These are phyloP conservation scores for Boletus semigastroideus DNA, from an alignment of 1,284 basidiomycete species.

Conservation along the genomic window DNA sequence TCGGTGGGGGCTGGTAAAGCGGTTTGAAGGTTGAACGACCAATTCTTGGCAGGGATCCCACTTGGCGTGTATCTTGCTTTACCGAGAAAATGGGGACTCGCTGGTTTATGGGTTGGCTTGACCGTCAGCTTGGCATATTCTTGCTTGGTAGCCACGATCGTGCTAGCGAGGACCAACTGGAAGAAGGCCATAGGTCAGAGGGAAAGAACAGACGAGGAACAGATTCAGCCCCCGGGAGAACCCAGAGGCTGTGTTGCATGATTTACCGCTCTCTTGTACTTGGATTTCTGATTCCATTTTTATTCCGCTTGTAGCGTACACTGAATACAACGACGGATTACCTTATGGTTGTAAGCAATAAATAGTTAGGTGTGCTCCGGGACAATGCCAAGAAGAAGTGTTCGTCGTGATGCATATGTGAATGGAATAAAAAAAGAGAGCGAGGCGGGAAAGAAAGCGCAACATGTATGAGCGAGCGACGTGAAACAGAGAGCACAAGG, in stretches of 20 bases:
- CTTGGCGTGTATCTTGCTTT: slow-evolving; percentile 31
- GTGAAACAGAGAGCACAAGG: slow-evolving; percentile 1
- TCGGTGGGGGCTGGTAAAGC: background rate
- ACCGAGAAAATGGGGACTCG: slow-evolving; percentile 23
- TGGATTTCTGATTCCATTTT: slow-evolving; percentile 9
- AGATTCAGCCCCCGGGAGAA: background rate
- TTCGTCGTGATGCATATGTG: slow-evolving; percentile 27
- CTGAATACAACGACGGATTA: slow-evolving; percentile 33
- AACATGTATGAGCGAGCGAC: slow-evolving; percentile 5
- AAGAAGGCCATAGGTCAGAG: background rate
- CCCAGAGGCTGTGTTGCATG: background rate
- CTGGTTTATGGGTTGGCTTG: slow-evolving; percentile 27
- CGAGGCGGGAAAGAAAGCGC: background rate
- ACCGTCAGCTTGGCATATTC: slow-evolving; percentile 23
- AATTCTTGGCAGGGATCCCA: slow-evolving; percentile 23
- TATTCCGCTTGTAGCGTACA: slow-evolving; percentile 22
- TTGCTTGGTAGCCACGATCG: slow-evolving; percentile 17
- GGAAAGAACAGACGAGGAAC: background rate
- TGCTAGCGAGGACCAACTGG: slow-evolving; percentile 23
- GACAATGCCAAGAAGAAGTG: slow-evolving; percentile 22
- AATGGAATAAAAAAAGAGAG: slow-evolving; percentile 25
- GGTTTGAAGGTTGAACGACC: background rate
- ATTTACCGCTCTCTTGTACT: background rate
- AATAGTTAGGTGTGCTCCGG: slow-evolving; percentile 23
- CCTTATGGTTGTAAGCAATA: slow-evolving; percentile 26